A percentile compares a stretch with the other conserved stretches of the same genome.
phyloP scores from a whole-genome alignment of 1,139 yeast species.

The Hyphopichia burtonii region DNA sequence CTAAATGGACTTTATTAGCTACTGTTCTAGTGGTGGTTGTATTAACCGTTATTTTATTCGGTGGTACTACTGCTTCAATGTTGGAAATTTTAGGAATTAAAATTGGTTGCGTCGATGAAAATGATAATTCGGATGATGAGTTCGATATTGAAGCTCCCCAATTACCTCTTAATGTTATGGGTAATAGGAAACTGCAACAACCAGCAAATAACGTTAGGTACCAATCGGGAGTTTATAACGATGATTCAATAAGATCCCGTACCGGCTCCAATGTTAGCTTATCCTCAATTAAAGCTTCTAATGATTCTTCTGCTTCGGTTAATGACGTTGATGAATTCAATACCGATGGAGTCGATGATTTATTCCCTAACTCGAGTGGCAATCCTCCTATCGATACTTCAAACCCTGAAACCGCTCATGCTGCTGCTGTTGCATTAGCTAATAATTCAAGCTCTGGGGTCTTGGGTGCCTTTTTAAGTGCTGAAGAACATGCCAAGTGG shows the following conservation, averaged over 20 bases:
- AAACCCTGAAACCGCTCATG: constrained; percentile 3
- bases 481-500: constrained; percentile 87
- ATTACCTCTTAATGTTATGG: constrained; percentile 15
- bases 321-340: constrained; percentile 33
- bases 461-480: constrained; percentile 46
- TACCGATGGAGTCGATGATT: constrained; percentile 42
- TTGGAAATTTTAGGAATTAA: constrained; percentile 89
- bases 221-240: constrained; percentile 6
- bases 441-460: constrained; percentile 23
- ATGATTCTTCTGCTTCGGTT: constrained; percentile 12
- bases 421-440: constrained; percentile 5
- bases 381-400: background rate
- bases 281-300: constrained; percentile 15
- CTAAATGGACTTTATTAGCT: constrained; percentile 84
- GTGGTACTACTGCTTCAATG: constrained; percentile 99
- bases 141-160: constrained; percentile 86
- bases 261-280: constrained; percentile 28
- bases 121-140: constrained; percentile 81
- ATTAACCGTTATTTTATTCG: constrained; percentile 90
- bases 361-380: constrained; percentile 12
- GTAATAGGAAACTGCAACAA: constrained; percentile 37
- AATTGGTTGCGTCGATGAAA: constrained; percentile 84
- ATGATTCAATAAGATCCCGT: constrained; percentile 21
- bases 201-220: constrained; percentile 8
- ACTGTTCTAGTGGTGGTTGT: constrained; percentile 97